Base-by-base conservation (phyloP, 2,329 filamentous ascomycete genomes). In the Apiospora arundinis region DNA sequence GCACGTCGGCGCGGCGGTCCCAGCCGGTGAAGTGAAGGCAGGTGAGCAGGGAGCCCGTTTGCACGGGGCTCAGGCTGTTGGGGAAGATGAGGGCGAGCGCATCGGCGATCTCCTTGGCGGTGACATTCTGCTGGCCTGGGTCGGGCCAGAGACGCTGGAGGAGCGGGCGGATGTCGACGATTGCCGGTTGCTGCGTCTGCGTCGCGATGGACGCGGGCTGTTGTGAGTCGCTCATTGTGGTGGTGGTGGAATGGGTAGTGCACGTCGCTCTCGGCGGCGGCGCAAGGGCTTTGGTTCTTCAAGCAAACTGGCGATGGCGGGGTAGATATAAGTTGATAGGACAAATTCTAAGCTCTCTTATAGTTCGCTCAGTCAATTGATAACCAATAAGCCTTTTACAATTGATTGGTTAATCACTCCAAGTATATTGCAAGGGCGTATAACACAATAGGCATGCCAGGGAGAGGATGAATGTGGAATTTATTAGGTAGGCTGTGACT, bases 61-160 rank as follows among this genome's bases (percentile, higher is more conserved):
- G 96, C 11, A 95, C 93, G 49, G 93, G 92, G n/a, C 93, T 95
- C 23, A 98, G 87, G 75, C 91, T 90, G 83, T 98, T 92, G 72
- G 95, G 95, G 82, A 98, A 98, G 80, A 98, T 97, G 78, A 95
- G 88, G 5, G 94, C 92, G 76, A 98, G 92, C 70, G 95, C 95
- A n/a, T 92, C 88, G 72, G 95, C 94, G 80, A 99, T 96, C 80
- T 98, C 94, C 68, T 90, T 86, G 16, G 95, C 91, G 21, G 91
- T 90, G 70, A 95, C 92, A 4, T 83, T 80, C 49, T 81, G 77
- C 21, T 82, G 80, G 32, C 81, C 76, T 76, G 72, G 86, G 79
- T 85, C 78, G 42, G 88, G 92, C 92, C 92, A 94, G 60, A 95
- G 86, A 72, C 92, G 89, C 78, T 90, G 90, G 72, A 95, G 88